Base-by-base conservation (phyloP, 139 green algal genomes). In the Dunaliella primolecta region DNA sequence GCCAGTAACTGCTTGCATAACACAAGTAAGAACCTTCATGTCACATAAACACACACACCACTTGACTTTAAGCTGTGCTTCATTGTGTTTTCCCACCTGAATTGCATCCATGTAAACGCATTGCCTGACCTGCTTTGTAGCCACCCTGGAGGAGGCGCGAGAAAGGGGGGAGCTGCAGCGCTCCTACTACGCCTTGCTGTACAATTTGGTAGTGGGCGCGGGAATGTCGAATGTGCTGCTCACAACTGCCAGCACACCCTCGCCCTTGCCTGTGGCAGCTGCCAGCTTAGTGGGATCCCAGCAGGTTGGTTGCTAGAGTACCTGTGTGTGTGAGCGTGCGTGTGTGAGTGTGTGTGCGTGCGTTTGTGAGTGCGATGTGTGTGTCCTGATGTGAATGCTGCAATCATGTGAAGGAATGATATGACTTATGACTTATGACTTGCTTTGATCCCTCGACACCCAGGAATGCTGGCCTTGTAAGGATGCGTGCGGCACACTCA, bases 101-200 rank as follows among this genome's bases (percentile, higher is more conserved):
- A n/a, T n/a, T n/a, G n/a, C n/a, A n/a, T n/a, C n/a, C n/a, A n/a
- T n/a, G n/a, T n/a, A n/a, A n/a, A n/a, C n/a, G n/a, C n/a, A n/a
- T n/a, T n/a, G n/a, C n/a, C n/a, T n/a, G n/a, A n/a, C n/a, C n/a
- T n/a, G n/a, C n/a, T 64, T 7, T 56, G 55, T 82, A 77, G 91
- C 83, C 37, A 91, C 87, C 2, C 83, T 92, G 37, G 95, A 98
- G 78, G 95, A 96, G 33, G 71, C 85, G 30, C 89, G 95, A 1
- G 94, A 97, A 81, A 86, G 87, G 38, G 91, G 75, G 0, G 94
- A 96, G 82, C 85, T 98, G 29, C 95, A 98, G 92, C 86, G 88
- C 11, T 75, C 85, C 0, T 96, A 95, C 89, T 96, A 95, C 87
- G 36, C 72, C n/a, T 87, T 97, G 82, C 82, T 95, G 57, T 89